Evolutionary conservation across 495 filamentous ascomycete species (phyloP), one percentile per base, ranked within the genome.

Genomic region (Neurospora sp.): DNA sequence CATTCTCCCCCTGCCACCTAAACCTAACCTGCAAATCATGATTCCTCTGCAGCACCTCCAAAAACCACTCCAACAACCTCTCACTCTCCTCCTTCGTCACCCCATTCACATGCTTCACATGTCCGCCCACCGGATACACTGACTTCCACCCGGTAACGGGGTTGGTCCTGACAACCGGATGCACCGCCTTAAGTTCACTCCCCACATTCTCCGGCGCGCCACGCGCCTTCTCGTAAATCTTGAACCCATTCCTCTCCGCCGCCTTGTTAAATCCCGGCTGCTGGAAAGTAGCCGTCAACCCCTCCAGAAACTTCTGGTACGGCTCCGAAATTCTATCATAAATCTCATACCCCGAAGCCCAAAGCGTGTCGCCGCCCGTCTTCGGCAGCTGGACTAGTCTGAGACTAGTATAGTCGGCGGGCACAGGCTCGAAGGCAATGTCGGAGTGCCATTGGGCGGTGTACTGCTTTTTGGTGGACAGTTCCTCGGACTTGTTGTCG

Each of bases 121-220:
- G 90, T 14, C 84, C 82, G 39, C 89, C 89, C 53, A 90, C 85
- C 7, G 87, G 88, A 76, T 88, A 94, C 22, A 94, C 80, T 31
- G 27, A 22, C 81, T 85, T 94, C 91, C 92, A 94, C 0, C 91
- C 91, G 0, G 91, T 93, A 0, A 93, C 89, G 0, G 92, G 92
- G 74, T 94, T 93, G 11, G 91, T 94, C 11, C 92, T 87, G 18
- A 94, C 84, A 3, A 93, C 88, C 0, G 91, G 90, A 72, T 94
- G 91, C 16, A 88, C 78, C 0, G 91, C 89, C 20, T 77, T 85
- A 5, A 94, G 79, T 39, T 27, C 22, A 27, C 22, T 27, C 22
- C 90, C 92, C 0, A 87, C 80, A 73, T 94, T 94, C 77, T 89
- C 86, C 0, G 89, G 89, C 0, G 87, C 82, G 1, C 92, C 92